Base-by-base conservation (phyloP, 2,329 filamentous ascomycete genomes). In the Neurospora sp. region DNA sequence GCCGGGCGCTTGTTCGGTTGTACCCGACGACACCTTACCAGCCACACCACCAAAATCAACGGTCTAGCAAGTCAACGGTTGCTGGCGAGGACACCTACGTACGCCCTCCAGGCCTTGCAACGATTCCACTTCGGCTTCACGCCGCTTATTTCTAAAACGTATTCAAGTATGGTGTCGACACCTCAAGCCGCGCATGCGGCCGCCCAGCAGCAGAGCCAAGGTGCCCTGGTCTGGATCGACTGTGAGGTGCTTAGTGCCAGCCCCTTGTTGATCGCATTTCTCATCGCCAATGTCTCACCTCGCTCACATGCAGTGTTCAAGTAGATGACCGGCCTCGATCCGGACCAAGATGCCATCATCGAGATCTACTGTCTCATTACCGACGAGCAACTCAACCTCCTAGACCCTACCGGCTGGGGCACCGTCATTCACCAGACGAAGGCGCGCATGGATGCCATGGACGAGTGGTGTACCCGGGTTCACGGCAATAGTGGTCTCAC, bases 291-390 rank as follows among this genome's bases (percentile, higher is more conserved):
- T 58, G 46, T 68, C 19, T 23, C 9, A 62, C 72, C 58, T 62
- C 36, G 38, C 52, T 62, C 52, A 38, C 36, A 66, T 67, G 71
- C 38, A 71, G 28, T 66, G 66, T 52, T 19, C 10, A 23, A 9
- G n/a, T 74, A 97, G 93, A 99, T 99, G 96, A 98, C 93, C 39
- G 93, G 93, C 28, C 86, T 97, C 8, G 85, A 97, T 79, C 85
- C 90, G 1, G 87, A 91, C 71, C 88, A 84, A 39, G 95, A 98
- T 78, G 89, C 90, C 70, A 96, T 98, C 77, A 89, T 98, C 77
- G 93, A 97, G 76, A 91, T 98, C 70, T 95, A 91, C 80, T 97
- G 94, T 82, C 91, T 96, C 80, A 87, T 99, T 78, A 99, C 96
- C 8, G 91, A 94, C 74, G 86, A 89, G 68, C 84, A 93, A 72